These are phyloP conservation scores for Suhomyces terraborum DNA, from an alignment of 1,139 yeast species.

Conservation along the genomic window DNA sequence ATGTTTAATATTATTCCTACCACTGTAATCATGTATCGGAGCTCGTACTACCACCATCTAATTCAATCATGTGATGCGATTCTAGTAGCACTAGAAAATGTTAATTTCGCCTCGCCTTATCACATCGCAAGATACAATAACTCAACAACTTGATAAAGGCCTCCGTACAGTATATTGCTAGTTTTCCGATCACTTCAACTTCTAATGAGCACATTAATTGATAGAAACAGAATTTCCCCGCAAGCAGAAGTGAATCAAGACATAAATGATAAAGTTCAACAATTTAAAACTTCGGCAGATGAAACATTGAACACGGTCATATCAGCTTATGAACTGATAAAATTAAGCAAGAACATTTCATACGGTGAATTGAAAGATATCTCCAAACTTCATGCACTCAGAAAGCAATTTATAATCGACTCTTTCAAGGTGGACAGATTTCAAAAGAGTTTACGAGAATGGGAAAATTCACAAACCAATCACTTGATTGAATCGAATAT, in stretches of 20 bases:
- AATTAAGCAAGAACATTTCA: conserved; percentile 7
- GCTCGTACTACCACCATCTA: no score
- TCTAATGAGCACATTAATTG: background rate
- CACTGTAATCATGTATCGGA: no score
- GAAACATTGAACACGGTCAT: conserved; percentile 11
- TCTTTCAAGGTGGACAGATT: conserved; percentile 37
- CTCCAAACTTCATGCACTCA: conserved; percentile 12
- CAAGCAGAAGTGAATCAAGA: background rate
- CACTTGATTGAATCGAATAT: conserved; percentile 30
- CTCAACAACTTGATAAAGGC: background rate
- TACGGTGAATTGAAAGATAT: conserved; percentile 2
- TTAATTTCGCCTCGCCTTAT: no score
- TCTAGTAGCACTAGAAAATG: no score
- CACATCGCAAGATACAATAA: background rate
- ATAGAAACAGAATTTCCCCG: background rate
- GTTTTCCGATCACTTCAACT: background rate
- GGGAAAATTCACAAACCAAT: conserved; percentile 28
- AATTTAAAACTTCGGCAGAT: conserved; percentile 6
- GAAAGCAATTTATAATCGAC: conserved; percentile 34
- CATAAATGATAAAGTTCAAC: conserved; percentile 2
- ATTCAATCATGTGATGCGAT: no score
- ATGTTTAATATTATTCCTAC: no score
- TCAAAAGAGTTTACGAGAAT: conserved; percentile 34
- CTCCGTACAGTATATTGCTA: background rate
- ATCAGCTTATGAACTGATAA: conserved; percentile 15